Evolutionary conservation across 805 yeast genomes (phyloP).

Genomic region (Starmera dryadoides): DNA sequence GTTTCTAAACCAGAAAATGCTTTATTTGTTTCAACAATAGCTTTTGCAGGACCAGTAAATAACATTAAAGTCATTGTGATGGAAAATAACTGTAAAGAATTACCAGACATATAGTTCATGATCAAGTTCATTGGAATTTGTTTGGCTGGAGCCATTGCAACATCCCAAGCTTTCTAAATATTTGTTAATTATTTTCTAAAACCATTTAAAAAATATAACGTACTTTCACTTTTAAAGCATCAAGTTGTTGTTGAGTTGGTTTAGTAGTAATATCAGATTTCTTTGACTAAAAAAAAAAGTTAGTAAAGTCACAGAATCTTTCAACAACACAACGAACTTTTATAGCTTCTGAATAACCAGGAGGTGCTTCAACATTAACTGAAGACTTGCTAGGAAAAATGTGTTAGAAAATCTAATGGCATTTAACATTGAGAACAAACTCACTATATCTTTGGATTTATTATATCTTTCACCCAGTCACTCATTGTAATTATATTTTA

Average conservation of each 20-base stretch:
- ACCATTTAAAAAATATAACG: too few relatives aligned
- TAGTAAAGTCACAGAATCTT: not conserved
- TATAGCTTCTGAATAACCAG: not conserved
- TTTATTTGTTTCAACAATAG: conserved; percentile 49
- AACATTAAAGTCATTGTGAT: conserved; percentile 85
- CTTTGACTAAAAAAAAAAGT: not conserved
- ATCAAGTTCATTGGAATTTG: conserved; percentile 82
- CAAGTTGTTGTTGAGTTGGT: not conserved
- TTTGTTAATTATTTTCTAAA: conserved; percentile 13
- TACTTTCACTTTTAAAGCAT: not conserved
- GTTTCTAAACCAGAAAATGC: conserved; percentile 46
- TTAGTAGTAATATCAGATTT: not conserved
- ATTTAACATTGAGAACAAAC: not conserved
- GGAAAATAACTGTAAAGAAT: conserved; percentile 82
- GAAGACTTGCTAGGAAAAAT: not conserved
- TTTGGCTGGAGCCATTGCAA: conserved; percentile 78
- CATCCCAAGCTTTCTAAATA: conserved; percentile 75
- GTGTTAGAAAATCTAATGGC: not conserved
- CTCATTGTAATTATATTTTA: too few relatives aligned
- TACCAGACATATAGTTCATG: conserved; percentile 92
- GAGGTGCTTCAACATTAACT: not conserved
- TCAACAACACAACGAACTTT: not conserved
- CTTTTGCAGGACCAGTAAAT: conserved; percentile 68
- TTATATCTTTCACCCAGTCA: not conserved
- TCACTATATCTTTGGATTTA: not conserved